These are phyloP conservation scores for Candida insectorum DNA, from an alignment of 805 yeast genomes.

Conservation along the genomic window DNA sequence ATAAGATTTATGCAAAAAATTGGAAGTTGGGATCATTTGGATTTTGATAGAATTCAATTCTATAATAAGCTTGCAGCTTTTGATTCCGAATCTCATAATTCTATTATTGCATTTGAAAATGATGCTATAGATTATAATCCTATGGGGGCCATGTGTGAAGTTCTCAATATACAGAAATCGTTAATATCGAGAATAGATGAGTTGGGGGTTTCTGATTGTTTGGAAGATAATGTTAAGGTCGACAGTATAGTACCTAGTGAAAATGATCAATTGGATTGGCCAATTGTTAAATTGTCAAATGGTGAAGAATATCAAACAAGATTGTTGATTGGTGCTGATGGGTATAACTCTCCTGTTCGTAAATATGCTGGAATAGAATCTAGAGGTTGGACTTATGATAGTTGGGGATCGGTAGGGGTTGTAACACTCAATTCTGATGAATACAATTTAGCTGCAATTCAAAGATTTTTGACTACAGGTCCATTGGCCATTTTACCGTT, in stretches of 20 bases:
- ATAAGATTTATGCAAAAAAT: constrained; percentile 61
- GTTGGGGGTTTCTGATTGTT: constrained; percentile 23
- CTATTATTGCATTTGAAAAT: constrained; percentile 69
- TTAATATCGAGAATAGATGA: constrained; percentile 48
- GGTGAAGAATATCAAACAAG: constrained; percentile 67
- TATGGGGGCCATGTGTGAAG: constrained; percentile 84
- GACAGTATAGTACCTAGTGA: constrained; percentile 37
- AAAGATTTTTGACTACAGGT: constrained; percentile 85
- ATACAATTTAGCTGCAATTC: constrained; percentile 79
- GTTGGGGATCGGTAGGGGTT: constrained; percentile 92
- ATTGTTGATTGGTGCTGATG: constrained; percentile 92
- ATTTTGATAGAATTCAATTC: constrained; percentile 67
- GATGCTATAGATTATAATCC: constrained; percentile 39
- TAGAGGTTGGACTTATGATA: constrained; percentile 87
- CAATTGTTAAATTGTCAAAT: constrained; percentile 60
- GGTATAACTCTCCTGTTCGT: constrained; percentile 90
- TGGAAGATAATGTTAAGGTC: constrained; percentile 69
- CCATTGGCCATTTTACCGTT: constrained; percentile 90
- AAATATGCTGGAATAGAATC: constrained; percentile 76
- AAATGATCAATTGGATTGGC: constrained; percentile 57
- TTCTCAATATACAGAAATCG: constrained; percentile 76
- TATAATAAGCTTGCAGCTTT: constrained; percentile 83
- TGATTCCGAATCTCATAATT: constrained; percentile 64
- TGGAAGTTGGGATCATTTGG: constrained; percentile 73
- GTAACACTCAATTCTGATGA: constrained; percentile 64